phyloP scores from a whole-genome alignment of 441 rosid genomes.

The Bocquillonia castaneifolia region DNA sequence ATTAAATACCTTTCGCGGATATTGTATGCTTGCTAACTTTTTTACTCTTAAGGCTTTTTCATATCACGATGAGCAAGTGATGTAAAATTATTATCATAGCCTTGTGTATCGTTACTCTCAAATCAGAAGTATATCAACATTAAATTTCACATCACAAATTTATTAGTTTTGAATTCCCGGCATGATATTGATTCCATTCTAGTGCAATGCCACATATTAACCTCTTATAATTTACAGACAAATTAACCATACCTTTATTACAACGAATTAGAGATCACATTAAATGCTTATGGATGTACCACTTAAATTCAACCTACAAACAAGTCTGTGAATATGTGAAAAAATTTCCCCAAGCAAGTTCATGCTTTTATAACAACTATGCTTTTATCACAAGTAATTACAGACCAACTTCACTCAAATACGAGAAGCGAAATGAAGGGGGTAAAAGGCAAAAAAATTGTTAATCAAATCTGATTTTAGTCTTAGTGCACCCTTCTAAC shows the following conservation, averaged over 20 bases:
- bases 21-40: not conserved
- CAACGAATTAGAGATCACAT: not conserved
- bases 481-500: too few species aligned
- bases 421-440: too few species aligned
- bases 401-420: too few species aligned
- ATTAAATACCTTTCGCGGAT: not conserved
- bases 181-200: not conserved
- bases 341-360: too few species aligned
- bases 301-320: not conserved
- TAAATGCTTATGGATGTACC: not conserved
- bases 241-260: not conserved
- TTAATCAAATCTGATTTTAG: too few species aligned
- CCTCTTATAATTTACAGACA: not conserved
- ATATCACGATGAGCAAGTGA: not conserved
- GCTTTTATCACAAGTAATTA: too few species aligned
- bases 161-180: not conserved
- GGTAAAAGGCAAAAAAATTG: too few species aligned
- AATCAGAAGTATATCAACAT: not conserved
- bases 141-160: not conserved
- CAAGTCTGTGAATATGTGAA: too few species aligned
- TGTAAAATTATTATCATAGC: not conserved
- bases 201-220: not conserved
- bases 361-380: not conserved
- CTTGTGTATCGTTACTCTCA: not conserved
- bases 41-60: not conserved